A percentile compares a stretch with the other conserved stretches of the same genome.
phyloP scores from a whole-genome alignment of 116 monocot species.

The Papilionanthe hybrid region DNA sequence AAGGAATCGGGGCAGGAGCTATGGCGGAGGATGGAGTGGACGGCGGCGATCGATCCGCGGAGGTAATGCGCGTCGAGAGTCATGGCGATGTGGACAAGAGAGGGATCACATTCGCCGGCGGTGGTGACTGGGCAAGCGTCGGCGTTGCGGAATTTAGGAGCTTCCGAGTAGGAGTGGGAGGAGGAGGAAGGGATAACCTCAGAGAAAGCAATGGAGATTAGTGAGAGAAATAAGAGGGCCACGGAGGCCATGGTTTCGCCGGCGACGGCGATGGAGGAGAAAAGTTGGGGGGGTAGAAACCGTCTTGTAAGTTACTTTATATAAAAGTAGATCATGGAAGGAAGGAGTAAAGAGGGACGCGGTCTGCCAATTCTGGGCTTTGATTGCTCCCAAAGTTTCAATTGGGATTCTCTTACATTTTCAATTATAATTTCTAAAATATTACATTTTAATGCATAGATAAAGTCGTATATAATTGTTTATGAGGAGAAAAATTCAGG shows the following conservation, averaged over 20 bases:
- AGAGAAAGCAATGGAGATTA: neutral
- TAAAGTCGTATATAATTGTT: no score
- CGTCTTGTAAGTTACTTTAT: no score
- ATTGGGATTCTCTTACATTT: no score
- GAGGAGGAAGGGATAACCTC: neutral
- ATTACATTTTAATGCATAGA: no score
- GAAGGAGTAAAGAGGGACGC: no score
- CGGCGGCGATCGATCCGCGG: conserved; percentile 14
- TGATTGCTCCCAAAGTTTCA: no score
- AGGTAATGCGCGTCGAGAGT: conserved; percentile 12
- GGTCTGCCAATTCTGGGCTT: no score
- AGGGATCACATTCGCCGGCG: neutral
- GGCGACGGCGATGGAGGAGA: no score
- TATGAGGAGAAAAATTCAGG: no score
- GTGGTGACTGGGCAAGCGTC: neutral
- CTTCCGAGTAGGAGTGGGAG: neutral
- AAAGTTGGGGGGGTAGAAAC: no score
- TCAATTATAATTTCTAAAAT: no score
- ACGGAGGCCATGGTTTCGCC: neutral
- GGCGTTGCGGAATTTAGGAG: neutral
- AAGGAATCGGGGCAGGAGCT: conserved; percentile 6
- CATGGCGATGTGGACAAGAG: conserved; percentile 14
- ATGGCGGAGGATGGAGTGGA: conserved; percentile 17
- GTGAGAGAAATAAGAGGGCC: neutral
- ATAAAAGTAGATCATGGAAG: no score